These are phyloP conservation scores for Aspergillus sojae DNA, from an alignment of 2,329 filamentous ascomycete species.

Conservation along the genomic window DNA sequence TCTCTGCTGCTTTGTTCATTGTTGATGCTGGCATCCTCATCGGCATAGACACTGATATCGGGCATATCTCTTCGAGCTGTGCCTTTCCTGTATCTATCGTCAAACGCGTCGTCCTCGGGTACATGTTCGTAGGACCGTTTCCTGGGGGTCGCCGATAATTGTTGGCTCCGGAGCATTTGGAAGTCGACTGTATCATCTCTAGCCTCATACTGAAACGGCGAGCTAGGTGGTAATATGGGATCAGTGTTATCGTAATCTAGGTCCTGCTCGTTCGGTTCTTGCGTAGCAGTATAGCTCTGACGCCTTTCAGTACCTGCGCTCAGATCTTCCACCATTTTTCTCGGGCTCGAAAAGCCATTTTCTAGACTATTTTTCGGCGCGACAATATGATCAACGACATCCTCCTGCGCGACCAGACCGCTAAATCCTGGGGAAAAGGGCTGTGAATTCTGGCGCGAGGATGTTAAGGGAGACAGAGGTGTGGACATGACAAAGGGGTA, in stretches of 20 bases:
- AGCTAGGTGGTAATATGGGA: slow-evolving; percentile 34
- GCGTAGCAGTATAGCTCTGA: slow-evolving; percentile 16
- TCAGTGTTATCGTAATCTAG: slow-evolving; percentile 26
- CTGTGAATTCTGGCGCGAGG: slow-evolving; percentile 46
- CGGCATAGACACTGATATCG: slow-evolving; percentile 30
- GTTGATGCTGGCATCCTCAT: slow-evolving; percentile 29
- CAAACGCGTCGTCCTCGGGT: slow-evolving; percentile 16
- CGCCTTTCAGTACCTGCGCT: slow-evolving; percentile 18
- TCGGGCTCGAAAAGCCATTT: slow-evolving; percentile 31
- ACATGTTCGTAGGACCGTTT: slow-evolving; percentile 27
- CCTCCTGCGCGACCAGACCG: slow-evolving; percentile 18
- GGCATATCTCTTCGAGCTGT: slow-evolving; percentile 24
- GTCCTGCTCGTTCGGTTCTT: slow-evolving; percentile 22
- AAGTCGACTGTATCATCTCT: slow-evolving; percentile 39
- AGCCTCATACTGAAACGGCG: slow-evolving; percentile 39
- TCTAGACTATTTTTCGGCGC: slow-evolving; percentile 24
- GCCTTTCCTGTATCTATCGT: slow-evolving; percentile 33
- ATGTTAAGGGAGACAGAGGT: slow-evolving; percentile 44
- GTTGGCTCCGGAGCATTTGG: slow-evolving; percentile 23
- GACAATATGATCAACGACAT: slow-evolving; percentile 19
- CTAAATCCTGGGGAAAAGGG: slow-evolving; percentile 31
- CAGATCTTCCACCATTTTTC: slow-evolving; percentile 22
- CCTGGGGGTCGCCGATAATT: slow-evolving; percentile 22
- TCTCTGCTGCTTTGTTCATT: slow-evolving; percentile 22
- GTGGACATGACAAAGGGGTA: slow-evolving; percentile 36